Percentiles rank a stretch among this genome's conserved stretches.
These are phyloP conservation scores for Pichia sp. DNA, from an alignment of 1,139 yeast genomes.

Conservation along the genomic window DNA sequence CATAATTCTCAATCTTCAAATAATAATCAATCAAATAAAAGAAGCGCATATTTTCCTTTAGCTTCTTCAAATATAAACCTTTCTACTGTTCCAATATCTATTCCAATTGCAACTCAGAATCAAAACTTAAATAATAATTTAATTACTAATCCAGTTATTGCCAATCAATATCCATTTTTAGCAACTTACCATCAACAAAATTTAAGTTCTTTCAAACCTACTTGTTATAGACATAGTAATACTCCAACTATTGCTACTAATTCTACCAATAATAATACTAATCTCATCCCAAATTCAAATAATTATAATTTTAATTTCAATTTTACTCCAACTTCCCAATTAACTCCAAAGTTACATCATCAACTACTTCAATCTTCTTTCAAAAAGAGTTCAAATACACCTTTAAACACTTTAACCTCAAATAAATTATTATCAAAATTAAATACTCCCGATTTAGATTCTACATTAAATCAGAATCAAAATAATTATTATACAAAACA, in stretches of 20 bases:
- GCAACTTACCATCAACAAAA: constrained; percentile 9
- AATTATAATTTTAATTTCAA: constrained; percentile 4
- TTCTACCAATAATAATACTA: constrained; percentile 5
- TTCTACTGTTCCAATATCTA: no score
- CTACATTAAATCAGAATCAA: constrained; percentile 20
- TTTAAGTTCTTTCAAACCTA: constrained; percentile 3
- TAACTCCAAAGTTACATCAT: constrained; percentile 9
- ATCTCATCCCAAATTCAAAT: not conserved
- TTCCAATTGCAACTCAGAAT: not conserved
- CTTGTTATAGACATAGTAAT: constrained; percentile 6
- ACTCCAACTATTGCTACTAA: constrained; percentile 9
- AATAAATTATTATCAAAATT: constrained; percentile 17
- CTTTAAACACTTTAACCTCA: constrained; percentile 17
- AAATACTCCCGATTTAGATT: constrained; percentile 21
- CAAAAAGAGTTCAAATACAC: constrained; percentile 9
- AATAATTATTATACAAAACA: constrained; percentile 14
- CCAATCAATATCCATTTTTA: constrained; percentile 8
- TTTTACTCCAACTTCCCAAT: constrained; percentile 9
- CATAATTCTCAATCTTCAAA: constrained; percentile 28
- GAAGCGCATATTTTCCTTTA: constrained; percentile 20
- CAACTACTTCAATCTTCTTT: constrained; percentile 4
- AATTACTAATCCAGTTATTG: constrained; percentile 1
- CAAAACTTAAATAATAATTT: not conserved
- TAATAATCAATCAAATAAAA: constrained; percentile 20
- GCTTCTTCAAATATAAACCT: constrained; percentile 1